These are phyloP conservation scores for Aspergillus costaricaensis DNA, from an alignment of 2,329 filamentous ascomycete species.

Conservation along the genomic window DNA sequence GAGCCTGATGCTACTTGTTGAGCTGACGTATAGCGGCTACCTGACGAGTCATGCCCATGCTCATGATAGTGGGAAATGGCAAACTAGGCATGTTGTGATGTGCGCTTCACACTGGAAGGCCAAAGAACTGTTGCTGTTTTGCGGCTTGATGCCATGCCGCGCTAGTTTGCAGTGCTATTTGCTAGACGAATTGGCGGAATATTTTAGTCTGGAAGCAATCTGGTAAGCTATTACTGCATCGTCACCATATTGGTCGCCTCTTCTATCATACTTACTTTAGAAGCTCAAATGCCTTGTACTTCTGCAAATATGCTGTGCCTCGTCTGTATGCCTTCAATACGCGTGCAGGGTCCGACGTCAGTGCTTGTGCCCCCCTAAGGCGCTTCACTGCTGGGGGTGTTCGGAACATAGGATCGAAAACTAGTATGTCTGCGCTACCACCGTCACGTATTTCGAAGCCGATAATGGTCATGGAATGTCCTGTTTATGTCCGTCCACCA, in stretches of 20 bases:
- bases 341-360: slow-evolving; percentile 50
- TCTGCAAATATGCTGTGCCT: slow-evolving; percentile 66
- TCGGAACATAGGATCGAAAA: slow-evolving; percentile 84
- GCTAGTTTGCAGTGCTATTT: neutral
- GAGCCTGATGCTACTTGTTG: too few species aligned
- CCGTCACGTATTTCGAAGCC: slow-evolving; percentile 72
- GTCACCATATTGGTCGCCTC: neutral
- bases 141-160: too few species aligned
- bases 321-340: slow-evolving; percentile 74
- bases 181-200: neutral
- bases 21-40: too few species aligned
- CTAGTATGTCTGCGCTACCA: slow-evolving; percentile 69
- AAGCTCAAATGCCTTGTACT: slow-evolving; percentile 76
- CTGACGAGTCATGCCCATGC: too few species aligned
- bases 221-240: slow-evolving; percentile 5
- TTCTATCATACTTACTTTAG: slow-evolving; percentile 58
- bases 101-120: too few species aligned
- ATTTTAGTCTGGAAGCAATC: slow-evolving; percentile 11
- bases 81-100: too few species aligned
- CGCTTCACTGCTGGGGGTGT: slow-evolving; percentile 66
- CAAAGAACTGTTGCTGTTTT: too few species aligned
- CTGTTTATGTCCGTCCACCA: slow-evolving; percentile 40
- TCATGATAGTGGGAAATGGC: too few species aligned
- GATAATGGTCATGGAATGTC: slow-evolving; percentile 88
- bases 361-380: slow-evolving; percentile 51